Percentiles rank a stretch among this genome's conserved stretches.
These are phyloP conservation scores for Penicillium sp. DNA, from an alignment of 2,329 filamentous ascomycete genomes.

Conservation along the genomic window DNA sequence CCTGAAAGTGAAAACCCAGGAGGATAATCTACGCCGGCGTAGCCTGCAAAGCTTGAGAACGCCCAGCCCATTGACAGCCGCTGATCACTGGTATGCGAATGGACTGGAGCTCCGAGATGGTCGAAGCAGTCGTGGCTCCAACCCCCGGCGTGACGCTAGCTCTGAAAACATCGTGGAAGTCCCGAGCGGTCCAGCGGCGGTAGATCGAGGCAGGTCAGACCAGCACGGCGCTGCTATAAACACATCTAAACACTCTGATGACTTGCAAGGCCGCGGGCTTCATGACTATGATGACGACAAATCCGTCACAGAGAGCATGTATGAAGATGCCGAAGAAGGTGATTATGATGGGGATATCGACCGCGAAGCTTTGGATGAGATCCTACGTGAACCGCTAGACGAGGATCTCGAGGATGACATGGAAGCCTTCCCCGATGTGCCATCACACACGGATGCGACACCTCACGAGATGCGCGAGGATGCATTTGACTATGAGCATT, in stretches of 20 bases:
- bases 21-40: slow-evolving; percentile 73
- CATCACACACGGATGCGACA: slow-evolving; percentile 53
- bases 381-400: slow-evolving; percentile 50
- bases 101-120: slow-evolving; percentile 38
- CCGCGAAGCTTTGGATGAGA: slow-evolving; percentile 57
- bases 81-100: slow-evolving; percentile 58
- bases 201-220: slow-evolving; percentile 7
- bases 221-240: not conserved
- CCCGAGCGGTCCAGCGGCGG: not conserved
- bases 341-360: slow-evolving; percentile 56
- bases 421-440: slow-evolving; percentile 3
- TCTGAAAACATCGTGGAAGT: slow-evolving; percentile 27
- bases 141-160: slow-evolving; percentile 36
- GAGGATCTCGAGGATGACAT: slow-evolving; percentile 37
- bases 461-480: slow-evolving; percentile 93
- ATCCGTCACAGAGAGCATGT: slow-evolving; percentile 39
- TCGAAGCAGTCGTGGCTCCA: slow-evolving; percentile 37
- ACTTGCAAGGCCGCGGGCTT: slow-evolving; percentile 12
- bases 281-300: slow-evolving; percentile 27
- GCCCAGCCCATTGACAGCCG: slow-evolving; percentile 75
- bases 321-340: slow-evolving; percentile 47
- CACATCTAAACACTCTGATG: slow-evolving; percentile 4
- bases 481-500: slow-evolving; percentile 94
- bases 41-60: slow-evolving; percentile 74
- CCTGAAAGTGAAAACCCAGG: slow-evolving; percentile 73